phyloP scores from a whole-genome alignment of 2,329 filamentous ascomycete genomes.

The Furcasterigmium furcatum region DNA sequence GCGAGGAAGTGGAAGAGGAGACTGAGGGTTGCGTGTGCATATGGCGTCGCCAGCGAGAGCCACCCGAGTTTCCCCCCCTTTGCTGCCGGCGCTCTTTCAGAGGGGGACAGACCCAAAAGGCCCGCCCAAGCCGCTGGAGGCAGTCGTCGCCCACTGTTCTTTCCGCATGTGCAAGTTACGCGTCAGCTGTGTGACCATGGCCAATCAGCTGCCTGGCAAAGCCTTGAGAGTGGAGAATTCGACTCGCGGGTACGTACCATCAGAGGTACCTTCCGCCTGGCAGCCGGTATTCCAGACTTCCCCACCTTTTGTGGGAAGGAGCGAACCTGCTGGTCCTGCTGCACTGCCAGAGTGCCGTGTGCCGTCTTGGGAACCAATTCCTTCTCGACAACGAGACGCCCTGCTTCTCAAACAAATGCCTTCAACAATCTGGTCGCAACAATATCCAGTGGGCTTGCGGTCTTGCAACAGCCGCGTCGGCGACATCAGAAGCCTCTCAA shows the following conservation, averaged over 20 bases:
- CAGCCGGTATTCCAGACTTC: too few relatives aligned
- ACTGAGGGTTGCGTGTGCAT: conserved; percentile 2
- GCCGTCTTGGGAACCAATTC: too few relatives aligned
- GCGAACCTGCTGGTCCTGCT: too few relatives aligned
- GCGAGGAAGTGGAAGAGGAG: conserved; percentile 2
- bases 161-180: conserved; percentile 20
- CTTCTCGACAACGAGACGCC: too few relatives aligned
- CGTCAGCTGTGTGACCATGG: conserved; percentile 22
- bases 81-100: not conserved
- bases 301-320: not conserved
- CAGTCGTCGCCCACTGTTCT: not conserved
- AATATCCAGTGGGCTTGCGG: too few relatives aligned
- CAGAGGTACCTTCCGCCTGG: not conserved
- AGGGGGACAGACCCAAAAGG: not conserved
- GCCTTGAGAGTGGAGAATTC: conserved; percentile 6
- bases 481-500: too few relatives aligned
- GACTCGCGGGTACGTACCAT: conserved; percentile 12
- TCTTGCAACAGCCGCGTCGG: too few relatives aligned
- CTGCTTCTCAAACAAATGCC: too few relatives aligned
- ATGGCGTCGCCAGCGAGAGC: not conserved
- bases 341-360: too few relatives aligned
- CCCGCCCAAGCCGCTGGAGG: not conserved
- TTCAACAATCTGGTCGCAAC: too few relatives aligned
- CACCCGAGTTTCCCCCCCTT: too few relatives aligned
- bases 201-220: conserved; percentile 15